Base-by-base conservation (phyloP, 352 stramenopile genomes). In the Lagenidium giganteum region DNA sequence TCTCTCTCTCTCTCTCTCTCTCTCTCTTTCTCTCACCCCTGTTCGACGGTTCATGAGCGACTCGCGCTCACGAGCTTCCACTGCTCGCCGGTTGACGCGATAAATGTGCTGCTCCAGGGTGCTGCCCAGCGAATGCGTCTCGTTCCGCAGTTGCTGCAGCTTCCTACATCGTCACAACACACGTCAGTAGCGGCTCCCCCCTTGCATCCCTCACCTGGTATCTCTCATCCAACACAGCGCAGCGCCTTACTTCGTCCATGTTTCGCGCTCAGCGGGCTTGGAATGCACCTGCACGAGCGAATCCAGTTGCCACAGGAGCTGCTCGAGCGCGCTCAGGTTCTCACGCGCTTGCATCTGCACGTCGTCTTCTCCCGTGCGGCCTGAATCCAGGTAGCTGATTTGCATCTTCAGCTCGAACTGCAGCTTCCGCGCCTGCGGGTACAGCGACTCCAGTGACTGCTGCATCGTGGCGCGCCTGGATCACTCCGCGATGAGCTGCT, bases 401-500 rank as follows among this genome's bases (percentile, higher is more conserved):
- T 93, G 81, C 73, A 88, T 90, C 66, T 93, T 93, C 49, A 93
- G 73, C 56, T 93, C 81, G 57, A 89, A 93, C 55, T 90, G 78
- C 30, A 90, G 66, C 61, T 93, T 93, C 28, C 77, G 66, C 18
- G 77, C 80, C 61, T 87, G 80, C 18, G 78, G 75, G 38, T 89
- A 89, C 50, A 93, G 69, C 54, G 77, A 70, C 40, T 75, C 67
- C 29, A 89, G 61, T 53, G 77, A 79, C 49, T 73, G 63, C 21
- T 47, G 50, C 34, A 54, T 42, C 35, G 47, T 54, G 33, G 12
- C 17, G 27, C 54, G 24, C 42, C 43, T 58, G 36, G 9, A 38
- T 33, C 8, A 48, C n/a, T n/a, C n/a, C n/a, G n/a, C n/a, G n/a
- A n/a, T n/a, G n/a, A n/a, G n/a, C n/a, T n/a, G n/a, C n/a, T n/a